Percentiles rank a stretch among this genome's conserved stretches.
Evolutionary conservation across 257 asterid genomes (phyloP).

Genomic region (Solanum piurae): DNA sequence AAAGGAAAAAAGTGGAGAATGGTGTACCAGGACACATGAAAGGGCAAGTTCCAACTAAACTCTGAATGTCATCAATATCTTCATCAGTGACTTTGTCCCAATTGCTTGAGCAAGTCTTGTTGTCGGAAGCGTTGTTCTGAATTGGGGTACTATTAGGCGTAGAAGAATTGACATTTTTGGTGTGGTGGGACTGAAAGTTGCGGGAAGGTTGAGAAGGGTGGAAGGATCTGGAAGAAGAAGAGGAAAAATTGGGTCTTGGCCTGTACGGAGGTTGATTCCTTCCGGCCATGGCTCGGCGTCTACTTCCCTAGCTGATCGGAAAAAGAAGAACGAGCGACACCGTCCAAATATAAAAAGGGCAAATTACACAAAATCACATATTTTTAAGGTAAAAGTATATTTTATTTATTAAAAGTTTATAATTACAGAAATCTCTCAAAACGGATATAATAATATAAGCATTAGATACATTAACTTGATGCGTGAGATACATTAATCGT

Average conservation of each 20-base stretch:
- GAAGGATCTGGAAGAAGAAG: slow-evolving; percentile 1
- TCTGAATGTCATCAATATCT: slow-evolving; percentile 15
- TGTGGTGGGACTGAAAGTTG: neutral
- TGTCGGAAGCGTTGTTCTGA: neutral
- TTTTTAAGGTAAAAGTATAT: no score
- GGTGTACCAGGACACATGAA: slow-evolving; percentile 82
- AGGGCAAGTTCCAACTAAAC: slow-evolving; percentile 66
- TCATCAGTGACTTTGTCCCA: slow-evolving; percentile 2
- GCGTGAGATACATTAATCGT: no score
- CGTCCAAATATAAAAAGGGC: neutral
- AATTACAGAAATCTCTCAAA: no score
- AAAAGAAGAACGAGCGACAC: neutral
- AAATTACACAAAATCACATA: no score
- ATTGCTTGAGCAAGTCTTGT: neutral
- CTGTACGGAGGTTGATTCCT: neutral
- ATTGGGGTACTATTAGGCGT: neutral
- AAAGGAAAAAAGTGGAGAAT: neutral
- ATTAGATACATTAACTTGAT: no score
- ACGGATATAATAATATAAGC: no score
- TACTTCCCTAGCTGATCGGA: neutral
- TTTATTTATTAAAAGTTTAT: no score
- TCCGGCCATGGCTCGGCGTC: neutral
- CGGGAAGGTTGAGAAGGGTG: neutral
- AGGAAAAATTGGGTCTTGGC: neutral
- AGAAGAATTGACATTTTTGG: slow-evolving; percentile 8